Percentiles rank a stretch among this genome's conserved stretches.
Evolutionary conservation across 2,329 filamentous ascomycete genomes (phyloP).

Genomic region (Cryphonectria naterciae): DNA sequence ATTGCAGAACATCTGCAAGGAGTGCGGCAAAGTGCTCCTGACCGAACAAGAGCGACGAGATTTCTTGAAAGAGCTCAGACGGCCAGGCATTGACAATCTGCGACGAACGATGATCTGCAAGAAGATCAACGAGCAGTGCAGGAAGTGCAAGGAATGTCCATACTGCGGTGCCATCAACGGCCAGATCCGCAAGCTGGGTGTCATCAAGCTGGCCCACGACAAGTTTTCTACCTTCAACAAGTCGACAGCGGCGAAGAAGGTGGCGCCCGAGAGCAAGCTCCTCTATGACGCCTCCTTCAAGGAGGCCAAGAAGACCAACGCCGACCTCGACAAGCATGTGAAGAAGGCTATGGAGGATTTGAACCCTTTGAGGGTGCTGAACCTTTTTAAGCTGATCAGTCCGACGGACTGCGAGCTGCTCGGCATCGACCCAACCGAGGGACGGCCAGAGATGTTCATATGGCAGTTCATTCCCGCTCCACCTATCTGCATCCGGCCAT

Average conservation of each 20-base stretch:
- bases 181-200: conserved; percentile 86
- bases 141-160: conserved; percentile 82
- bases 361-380: conserved; percentile 85
- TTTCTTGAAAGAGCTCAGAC: conserved; percentile 79
- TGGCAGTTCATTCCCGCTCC: conserved; percentile 97
- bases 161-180: conserved; percentile 85
- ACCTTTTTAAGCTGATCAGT: conserved; percentile 87
- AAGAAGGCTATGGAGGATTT: conserved; percentile 94
- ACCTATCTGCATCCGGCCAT: conserved; percentile 91
- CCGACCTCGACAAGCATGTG: conserved; percentile 87
- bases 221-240: conserved; percentile 88
- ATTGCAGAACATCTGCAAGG: conserved; percentile 94
- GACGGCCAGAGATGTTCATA: conserved; percentile 92
- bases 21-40: conserved; percentile 83
- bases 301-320: conserved; percentile 75
- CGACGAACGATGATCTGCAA: conserved; percentile 83
- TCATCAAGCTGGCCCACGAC: conserved; percentile 94
- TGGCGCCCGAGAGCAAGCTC: conserved; percentile 78
- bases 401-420: conserved; percentile 88
- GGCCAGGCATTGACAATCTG: conserved; percentile 83
- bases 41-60: conserved; percentile 76
- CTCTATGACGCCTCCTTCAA: conserved; percentile 85
- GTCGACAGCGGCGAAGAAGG: conserved; percentile 84
- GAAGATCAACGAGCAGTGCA: conserved; percentile 85
- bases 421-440: conserved; percentile 83